A percentile compares a stretch with the other conserved stretches of the same genome.
These are phyloP conservation scores for Bonia amplexicaulis DNA, from an alignment of 176 grass and related monocot species.

Conservation along the genomic window DNA sequence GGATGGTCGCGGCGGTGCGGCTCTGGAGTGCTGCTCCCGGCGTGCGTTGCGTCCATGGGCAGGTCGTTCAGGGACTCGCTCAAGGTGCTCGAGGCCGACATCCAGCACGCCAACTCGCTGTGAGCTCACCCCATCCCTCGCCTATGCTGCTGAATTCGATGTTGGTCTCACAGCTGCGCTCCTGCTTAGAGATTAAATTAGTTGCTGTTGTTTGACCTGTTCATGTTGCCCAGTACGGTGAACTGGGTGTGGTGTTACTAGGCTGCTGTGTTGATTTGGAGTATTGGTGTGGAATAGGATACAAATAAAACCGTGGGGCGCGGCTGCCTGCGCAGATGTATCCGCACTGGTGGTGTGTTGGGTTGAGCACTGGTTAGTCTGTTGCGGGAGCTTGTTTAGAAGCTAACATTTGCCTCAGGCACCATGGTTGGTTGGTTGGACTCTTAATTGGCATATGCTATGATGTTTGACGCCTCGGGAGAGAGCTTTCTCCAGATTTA, in stretches of 20 bases:
- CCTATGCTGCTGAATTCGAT: not conserved
- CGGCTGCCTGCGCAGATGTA: not conserved
- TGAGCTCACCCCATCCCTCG: conserved; percentile 14
- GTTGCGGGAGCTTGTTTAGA: not conserved
- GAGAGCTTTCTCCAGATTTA: not conserved
- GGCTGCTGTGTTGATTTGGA: not conserved
- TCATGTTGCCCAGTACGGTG: not conserved
- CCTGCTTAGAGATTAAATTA: not conserved
- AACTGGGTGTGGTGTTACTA: not conserved
- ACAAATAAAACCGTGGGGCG: not conserved
- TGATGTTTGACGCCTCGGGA: not conserved
- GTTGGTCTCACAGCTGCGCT: not conserved
- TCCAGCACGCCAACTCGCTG: conserved; percentile 92
- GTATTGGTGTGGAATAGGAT: not conserved
- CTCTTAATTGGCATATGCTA: not conserved
- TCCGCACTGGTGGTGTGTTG: not conserved
- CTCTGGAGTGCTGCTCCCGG: conserved; percentile 4
- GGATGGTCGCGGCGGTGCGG: conserved; percentile 32
- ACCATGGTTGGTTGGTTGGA: not conserved
- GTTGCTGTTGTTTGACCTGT: not conserved
- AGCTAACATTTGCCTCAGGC: not conserved
- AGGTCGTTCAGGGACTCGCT: conserved; percentile 88
- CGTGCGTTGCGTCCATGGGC: conserved; percentile 29
- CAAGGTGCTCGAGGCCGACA: conserved; percentile 88
- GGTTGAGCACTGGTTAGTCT: not conserved